Conservation (phyloP, 495 filamentous ascomycete species). For the Podospora appendiculata region DNA sequence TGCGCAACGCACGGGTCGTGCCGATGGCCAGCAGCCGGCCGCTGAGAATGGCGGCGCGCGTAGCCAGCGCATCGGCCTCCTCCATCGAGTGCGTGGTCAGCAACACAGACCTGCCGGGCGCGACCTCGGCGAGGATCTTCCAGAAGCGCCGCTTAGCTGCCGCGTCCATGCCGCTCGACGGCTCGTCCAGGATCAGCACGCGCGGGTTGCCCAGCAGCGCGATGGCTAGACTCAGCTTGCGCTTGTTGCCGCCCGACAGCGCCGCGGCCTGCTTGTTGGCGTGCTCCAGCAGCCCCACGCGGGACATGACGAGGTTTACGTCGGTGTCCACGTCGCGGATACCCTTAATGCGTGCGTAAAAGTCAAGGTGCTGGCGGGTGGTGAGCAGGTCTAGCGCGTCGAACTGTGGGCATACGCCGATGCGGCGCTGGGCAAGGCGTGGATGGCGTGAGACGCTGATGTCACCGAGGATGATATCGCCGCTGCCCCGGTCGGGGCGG, state of each 20-base stretch:
- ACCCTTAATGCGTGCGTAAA: slow-evolving; percentile 62
- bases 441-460: slow-evolving; percentile 56
- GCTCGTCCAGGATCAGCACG: slow-evolving; percentile 64
- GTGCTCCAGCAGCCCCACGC: slow-evolving; percentile 51
- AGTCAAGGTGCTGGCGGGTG: slow-evolving; percentile 59
- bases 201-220: slow-evolving; percentile 70
- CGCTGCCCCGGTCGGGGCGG: slow-evolving; percentile 45
- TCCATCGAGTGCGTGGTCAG: slow-evolving; percentile 72
- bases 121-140: slow-evolving; percentile 52
- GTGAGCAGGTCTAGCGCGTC: slow-evolving; percentile 60
- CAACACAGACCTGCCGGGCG: slow-evolving; percentile 49
- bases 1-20: slow-evolving; percentile 49
- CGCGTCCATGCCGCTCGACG: slow-evolving; percentile 59
- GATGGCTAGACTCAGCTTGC: slow-evolving; percentile 58
- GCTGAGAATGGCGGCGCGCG: slow-evolving; percentile 59
- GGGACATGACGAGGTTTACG: slow-evolving; percentile 44
- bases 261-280: slow-evolving; percentile 40
- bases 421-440: slow-evolving; percentile 49
- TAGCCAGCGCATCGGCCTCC: slow-evolving; percentile 63
- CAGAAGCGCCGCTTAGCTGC: slow-evolving; percentile 66
- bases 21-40: slow-evolving; percentile 57
- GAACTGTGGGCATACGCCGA: slow-evolving; percentile 72
- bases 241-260: slow-evolving; percentile 48
- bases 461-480: slow-evolving; percentile 61
- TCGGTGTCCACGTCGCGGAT: slow-evolving; percentile 49